Conservation (phyloP, 1,284 basidiomycete species). For the Heterobasidion annosum region DNA sequence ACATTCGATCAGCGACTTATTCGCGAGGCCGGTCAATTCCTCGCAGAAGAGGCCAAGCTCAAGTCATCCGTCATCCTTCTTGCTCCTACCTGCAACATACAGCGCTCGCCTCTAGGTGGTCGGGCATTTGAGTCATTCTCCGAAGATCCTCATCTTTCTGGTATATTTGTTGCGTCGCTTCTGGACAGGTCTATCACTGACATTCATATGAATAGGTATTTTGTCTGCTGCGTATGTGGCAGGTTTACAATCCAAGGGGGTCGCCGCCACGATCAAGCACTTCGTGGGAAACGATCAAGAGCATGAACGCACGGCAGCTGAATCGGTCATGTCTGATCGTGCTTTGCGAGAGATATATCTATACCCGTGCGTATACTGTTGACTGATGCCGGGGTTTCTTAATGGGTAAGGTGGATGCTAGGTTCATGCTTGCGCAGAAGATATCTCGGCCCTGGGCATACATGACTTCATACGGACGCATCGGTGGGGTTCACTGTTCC, state of each 20-base stretch:
- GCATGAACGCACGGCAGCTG: slow-evolving; percentile 55
- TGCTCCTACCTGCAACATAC: slow-evolving; percentile 76
- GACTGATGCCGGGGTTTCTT: background rate
- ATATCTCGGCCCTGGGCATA: slow-evolving; percentile 61
- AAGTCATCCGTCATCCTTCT: slow-evolving; percentile 63
- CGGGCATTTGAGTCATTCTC: slow-evolving; percentile 75
- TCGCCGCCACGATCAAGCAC: slow-evolving; percentile 68
- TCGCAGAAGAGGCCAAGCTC: slow-evolving; percentile 66
- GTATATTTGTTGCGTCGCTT: slow-evolving; percentile 18
- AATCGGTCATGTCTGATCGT: slow-evolving; percentile 54
- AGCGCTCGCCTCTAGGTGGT: slow-evolving; percentile 68
- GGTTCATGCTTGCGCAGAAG: slow-evolving; percentile 75
- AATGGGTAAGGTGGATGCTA: slow-evolving; percentile 20
- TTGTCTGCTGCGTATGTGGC: slow-evolving; percentile 67
- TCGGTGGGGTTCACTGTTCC: slow-evolving; percentile 64
- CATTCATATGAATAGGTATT: slow-evolving; percentile 14
- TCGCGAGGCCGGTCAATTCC: slow-evolving; percentile 53
- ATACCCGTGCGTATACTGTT: slow-evolving; percentile 16
- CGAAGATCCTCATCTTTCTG: slow-evolving; percentile 72
- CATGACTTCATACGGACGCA: slow-evolving; percentile 64
- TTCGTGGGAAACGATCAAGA: slow-evolving; percentile 71
- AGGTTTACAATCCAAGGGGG: slow-evolving; percentile 63
- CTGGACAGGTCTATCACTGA: background rate
- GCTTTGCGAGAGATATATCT: slow-evolving; percentile 79
- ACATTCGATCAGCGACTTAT: slow-evolving; percentile 68